A percentile compares a stretch with the other conserved stretches of the same genome.
Evolutionary conservation across 768 basidiomycete genomes (phyloP).

Genomic region (Tephrocybe rancida): DNA sequence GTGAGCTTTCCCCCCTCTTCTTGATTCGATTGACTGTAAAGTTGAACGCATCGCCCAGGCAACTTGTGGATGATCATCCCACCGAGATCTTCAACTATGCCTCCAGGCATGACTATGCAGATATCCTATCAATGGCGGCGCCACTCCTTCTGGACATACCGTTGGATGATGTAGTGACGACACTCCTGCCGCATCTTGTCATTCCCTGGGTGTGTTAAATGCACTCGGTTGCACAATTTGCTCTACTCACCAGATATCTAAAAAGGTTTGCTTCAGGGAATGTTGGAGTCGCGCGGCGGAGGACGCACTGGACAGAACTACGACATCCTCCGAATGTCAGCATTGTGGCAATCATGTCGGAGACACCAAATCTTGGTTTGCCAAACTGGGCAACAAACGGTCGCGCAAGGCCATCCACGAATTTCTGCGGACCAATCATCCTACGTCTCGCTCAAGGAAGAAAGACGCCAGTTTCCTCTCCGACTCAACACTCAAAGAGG

Average conservation of each 20-base stretch:
- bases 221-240: background rate
- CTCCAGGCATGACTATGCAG: conserved; percentile 9
- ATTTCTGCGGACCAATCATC: too few relatives aligned
- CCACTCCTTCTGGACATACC: conserved; percentile 1
- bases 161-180: background rate
- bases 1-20: conserved; percentile 20
- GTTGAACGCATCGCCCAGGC: background rate
- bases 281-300: background rate
- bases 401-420: background rate
- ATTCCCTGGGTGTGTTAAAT: background rate
- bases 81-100: conserved; percentile 15
- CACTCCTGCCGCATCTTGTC: background rate
- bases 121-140: background rate
- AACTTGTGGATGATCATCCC: conserved; percentile 10
- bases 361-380: background rate
- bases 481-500: too few relatives aligned
- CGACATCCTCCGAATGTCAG: too few relatives aligned
- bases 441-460: too few relatives aligned
- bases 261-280: background rate
- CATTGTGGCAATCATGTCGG: too few relatives aligned
- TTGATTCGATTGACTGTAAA: background rate
- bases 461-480: too few relatives aligned
- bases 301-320: background rate
- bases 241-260: background rate
- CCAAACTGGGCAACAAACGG: background rate